phyloP scores from a whole-genome alignment of 495 filamentous ascomycete species.

The Penicillium flavigenum region DNA sequence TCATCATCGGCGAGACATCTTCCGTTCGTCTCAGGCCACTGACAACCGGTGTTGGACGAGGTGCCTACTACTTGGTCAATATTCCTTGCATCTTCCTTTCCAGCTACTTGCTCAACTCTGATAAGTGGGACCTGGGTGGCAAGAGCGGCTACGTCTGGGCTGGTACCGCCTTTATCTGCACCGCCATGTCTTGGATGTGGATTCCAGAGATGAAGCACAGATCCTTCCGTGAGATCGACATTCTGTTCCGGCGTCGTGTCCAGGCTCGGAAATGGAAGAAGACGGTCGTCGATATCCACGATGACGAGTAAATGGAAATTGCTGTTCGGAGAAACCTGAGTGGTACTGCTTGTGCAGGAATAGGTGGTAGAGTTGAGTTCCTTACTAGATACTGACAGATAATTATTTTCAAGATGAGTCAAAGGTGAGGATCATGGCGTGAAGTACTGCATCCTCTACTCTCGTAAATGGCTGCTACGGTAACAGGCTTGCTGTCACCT shows the following conservation, averaged over 20 bases:
- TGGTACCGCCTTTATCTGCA: constrained; percentile 51
- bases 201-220: constrained; percentile 53
- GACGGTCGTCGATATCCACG: constrained; percentile 50
- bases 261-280: constrained; percentile 56
- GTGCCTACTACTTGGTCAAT: constrained; percentile 51
- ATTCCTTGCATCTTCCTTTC: constrained; percentile 55
- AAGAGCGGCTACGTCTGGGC: constrained; percentile 54
- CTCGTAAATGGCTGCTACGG: too few relatives aligned
- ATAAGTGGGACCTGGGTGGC: constrained; percentile 47
- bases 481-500: too few relatives aligned
- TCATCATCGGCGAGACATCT: constrained; percentile 59
- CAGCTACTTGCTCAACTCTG: constrained; percentile 50
- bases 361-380: too few relatives aligned
- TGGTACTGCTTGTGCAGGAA: too few relatives aligned
- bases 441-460: too few relatives aligned
- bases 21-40: constrained; percentile 55
- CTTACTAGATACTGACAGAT: too few relatives aligned
- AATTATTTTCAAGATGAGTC: too few relatives aligned
- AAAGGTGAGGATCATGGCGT: too few relatives aligned
- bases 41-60: constrained; percentile 58
- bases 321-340: neutral
- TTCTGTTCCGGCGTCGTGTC: constrained; percentile 53
- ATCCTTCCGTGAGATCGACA: constrained; percentile 55
- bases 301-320: constrained; percentile 51
- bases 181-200: constrained; percentile 58